phyloP scores from a whole-genome alignment of 352 stramenopile genomes.

The Pythium chondricola region DNA sequence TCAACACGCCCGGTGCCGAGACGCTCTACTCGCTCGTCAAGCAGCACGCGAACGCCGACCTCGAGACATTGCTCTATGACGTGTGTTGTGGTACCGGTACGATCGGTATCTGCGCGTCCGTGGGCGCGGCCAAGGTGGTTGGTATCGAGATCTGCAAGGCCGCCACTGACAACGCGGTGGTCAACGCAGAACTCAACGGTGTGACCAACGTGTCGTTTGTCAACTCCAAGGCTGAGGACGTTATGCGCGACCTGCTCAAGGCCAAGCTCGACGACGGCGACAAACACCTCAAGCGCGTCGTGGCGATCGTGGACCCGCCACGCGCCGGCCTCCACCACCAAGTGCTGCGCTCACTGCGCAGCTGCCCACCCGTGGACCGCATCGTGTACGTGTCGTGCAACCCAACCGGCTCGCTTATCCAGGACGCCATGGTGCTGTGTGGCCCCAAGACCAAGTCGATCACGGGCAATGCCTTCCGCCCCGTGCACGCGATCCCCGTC shows the following conservation, averaged over 20 bases:
- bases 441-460: constrained; percentile 91
- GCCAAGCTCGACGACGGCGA: constrained; percentile 51
- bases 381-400: constrained; percentile 99
- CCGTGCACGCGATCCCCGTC: constrained; percentile 90
- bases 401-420: constrained; percentile 92
- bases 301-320: constrained; percentile 97
- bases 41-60: constrained; percentile 64
- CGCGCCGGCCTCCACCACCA: constrained; percentile 92
- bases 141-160: constrained; percentile 87
- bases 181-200: constrained; percentile 82
- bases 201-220: constrained; percentile 88
- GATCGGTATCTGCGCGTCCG: constrained; percentile 94
- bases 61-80: constrained; percentile 92
- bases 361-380: constrained; percentile 73
- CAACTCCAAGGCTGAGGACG: constrained; percentile 89
- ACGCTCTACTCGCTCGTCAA: constrained; percentile 95
- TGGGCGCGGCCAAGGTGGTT: constrained; percentile 68
- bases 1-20: constrained; percentile 94
- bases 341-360: constrained; percentile 82
- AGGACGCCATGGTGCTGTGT: constrained; percentile 89
- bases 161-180: constrained; percentile 86
- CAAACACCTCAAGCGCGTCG: constrained; percentile 63
- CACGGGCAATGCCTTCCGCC: constrained; percentile 87
- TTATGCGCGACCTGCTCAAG: constrained; percentile 78
- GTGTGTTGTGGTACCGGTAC: constrained; percentile 98